These are phyloP conservation scores for Rhynchospora breviuscula DNA, from an alignment of 176 grass and related monocot species.

Conservation along the genomic window DNA sequence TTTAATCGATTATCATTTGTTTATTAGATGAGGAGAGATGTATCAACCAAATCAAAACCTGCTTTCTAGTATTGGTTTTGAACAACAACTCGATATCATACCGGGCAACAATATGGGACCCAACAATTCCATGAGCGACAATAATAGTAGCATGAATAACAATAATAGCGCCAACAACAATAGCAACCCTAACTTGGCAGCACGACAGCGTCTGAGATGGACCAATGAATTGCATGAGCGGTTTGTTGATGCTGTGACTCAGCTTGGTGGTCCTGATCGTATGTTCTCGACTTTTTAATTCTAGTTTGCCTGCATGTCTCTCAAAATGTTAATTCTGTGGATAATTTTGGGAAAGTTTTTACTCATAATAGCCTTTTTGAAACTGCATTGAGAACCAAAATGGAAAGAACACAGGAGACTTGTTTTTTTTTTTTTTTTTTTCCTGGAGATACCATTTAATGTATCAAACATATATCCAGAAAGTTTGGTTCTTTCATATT, in stretches of 20 bases:
- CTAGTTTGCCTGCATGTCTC: background rate
- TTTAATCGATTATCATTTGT: background rate
- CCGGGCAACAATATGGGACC: slow-evolving; percentile 38
- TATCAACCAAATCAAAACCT: slow-evolving; percentile 33
- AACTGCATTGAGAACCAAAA: slow-evolving; percentile 2
- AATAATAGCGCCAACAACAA: slow-evolving; percentile 33
- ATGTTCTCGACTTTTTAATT: slow-evolving; percentile 28
- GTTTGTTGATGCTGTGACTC: slow-evolving; percentile 89
- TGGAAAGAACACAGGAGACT: background rate
- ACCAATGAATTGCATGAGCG: slow-evolving; percentile 86
- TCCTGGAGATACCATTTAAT: background rate
- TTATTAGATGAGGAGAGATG: slow-evolving; percentile 54
- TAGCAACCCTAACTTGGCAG: slow-evolving; percentile 44
- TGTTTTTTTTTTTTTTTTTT: background rate
- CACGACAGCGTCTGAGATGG: slow-evolving; percentile 89
- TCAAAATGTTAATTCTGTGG: background rate
- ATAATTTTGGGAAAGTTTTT: background rate
- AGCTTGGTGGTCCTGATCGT: slow-evolving; percentile 97
- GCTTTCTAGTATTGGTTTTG: slow-evolving; percentile 36
- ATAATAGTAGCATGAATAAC: slow-evolving; percentile 19
- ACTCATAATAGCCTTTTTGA: background rate
- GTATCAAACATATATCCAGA: background rate
- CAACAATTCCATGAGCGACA: slow-evolving; percentile 40
- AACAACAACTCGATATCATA: slow-evolving; percentile 47
- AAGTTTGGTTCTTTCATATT: background rate